phyloP scores from a whole-genome alignment of 345 rosid genomes.

The Capsella bursapastoris region DNA sequence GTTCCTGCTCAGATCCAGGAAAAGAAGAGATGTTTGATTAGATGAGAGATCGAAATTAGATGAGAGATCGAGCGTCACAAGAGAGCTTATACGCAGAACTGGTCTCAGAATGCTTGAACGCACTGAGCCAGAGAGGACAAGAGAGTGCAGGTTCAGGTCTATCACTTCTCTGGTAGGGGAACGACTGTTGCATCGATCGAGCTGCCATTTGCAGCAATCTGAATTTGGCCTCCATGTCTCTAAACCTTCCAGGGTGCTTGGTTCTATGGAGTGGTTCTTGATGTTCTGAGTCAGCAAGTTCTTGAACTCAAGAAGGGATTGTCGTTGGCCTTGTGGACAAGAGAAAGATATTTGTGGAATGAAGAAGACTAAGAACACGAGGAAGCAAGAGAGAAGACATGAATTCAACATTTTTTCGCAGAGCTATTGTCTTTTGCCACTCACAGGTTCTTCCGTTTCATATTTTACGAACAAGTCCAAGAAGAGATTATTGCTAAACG shows the following conservation, averaged over 20 bases:
- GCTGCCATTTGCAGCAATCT: constrained; percentile 36
- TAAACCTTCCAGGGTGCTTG: constrained; percentile 3
- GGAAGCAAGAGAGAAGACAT: constrained; percentile 13
- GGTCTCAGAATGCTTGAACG: constrained; percentile 32
- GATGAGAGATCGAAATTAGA: background rate
- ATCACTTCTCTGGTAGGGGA: constrained; percentile 22
- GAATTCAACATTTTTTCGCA: constrained; percentile 18
- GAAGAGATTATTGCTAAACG: constrained; percentile 2
- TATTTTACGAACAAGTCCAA: background rate
- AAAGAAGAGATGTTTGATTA: too few species aligned
- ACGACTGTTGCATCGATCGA: constrained; percentile 19
- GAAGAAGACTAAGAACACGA: constrained; percentile 16
- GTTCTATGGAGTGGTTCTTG: constrained; percentile 2
- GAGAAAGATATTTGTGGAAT: constrained; percentile 28
- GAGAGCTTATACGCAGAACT: constrained; percentile 28
- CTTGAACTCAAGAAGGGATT: constrained; percentile 36
- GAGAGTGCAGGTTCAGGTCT: background rate
- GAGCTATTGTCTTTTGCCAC: constrained; percentile 10
- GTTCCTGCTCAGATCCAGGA: too few species aligned
- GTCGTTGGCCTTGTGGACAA: constrained; percentile 32
- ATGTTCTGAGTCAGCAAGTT: constrained; percentile 16
- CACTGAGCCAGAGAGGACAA: constrained; percentile 24
- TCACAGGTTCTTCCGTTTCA: background rate
- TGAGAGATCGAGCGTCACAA: constrained; percentile 21
- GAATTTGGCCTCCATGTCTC: constrained; percentile 34